Evolutionary conservation across 441 rosid genomes (phyloP).

Genomic region (Geranium incanum): DNA sequence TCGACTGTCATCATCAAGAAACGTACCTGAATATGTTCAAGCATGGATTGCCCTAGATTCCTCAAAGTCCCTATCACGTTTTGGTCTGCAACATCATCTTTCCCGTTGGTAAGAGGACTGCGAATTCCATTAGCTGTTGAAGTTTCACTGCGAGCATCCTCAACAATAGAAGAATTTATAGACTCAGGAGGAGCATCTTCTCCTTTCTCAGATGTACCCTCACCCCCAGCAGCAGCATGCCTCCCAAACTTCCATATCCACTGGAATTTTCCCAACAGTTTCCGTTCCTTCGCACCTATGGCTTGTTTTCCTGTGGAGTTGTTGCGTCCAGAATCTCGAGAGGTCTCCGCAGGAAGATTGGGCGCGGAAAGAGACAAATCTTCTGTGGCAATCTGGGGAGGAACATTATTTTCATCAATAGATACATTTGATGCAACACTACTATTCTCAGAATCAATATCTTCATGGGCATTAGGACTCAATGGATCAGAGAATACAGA

Average conservation of each 20-base stretch:
- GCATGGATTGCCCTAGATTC: conserved; percentile 81
- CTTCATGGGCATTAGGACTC: conserved; percentile 51
- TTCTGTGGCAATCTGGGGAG: conserved; percentile 19
- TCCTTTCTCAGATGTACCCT: conserved; percentile 42
- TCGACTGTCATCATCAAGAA: neutral
- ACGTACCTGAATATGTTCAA: conserved; percentile 85
- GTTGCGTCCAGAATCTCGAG: conserved; percentile 29
- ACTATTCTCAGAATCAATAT: conserved; percentile 47
- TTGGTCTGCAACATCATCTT: conserved; percentile 53
- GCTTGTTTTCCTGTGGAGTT: conserved; percentile 25
- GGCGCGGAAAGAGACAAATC: conserved; percentile 47
- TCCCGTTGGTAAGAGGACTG: conserved; percentile 30
- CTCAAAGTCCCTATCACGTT: conserved; percentile 56
- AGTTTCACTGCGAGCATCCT: conserved; percentile 25
- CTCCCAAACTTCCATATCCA: conserved; percentile 91
- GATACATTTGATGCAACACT: conserved; percentile 50
- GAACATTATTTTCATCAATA: conserved; percentile 34
- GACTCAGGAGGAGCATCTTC: conserved; percentile 24
- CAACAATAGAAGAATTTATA: conserved; percentile 31
- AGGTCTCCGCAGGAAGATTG: conserved; percentile 31
- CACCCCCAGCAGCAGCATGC: conserved; percentile 28
- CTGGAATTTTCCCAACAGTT: conserved; percentile 64
- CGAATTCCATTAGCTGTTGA: conserved; percentile 29
- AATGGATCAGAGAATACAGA: conserved; percentile 45
- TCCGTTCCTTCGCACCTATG: conserved; percentile 40